These are phyloP conservation scores for Gonium pectorale DNA, from an alignment of 139 green algal species.

Conservation along the genomic window DNA sequence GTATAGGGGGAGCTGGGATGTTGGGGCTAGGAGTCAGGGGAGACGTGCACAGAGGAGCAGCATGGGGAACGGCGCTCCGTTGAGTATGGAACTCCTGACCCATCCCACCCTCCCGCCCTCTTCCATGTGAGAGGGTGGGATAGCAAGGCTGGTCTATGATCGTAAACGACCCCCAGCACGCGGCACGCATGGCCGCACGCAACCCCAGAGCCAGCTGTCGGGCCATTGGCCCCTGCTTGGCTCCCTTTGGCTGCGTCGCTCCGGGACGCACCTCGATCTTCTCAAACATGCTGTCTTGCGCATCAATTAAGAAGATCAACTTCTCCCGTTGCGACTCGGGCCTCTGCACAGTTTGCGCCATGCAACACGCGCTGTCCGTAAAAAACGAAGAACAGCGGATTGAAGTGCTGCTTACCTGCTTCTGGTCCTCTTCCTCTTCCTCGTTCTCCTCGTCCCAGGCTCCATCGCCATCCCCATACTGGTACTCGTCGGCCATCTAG, in stretches of 20 bases:
- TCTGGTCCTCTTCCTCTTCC: slow-evolving; percentile 15
- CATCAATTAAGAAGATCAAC: slow-evolving; percentile 29
- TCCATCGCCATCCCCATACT: background rate
- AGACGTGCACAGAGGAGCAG: no score
- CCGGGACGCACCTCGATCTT: slow-evolving; percentile 3
- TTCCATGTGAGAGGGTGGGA: no score
- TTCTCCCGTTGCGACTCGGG: slow-evolving; percentile 1
- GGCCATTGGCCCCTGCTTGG: no score
- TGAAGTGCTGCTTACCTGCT: background rate
- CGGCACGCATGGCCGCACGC: no score
- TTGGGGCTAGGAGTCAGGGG: no score
- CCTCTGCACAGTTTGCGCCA: background rate
- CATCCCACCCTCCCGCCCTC: no score
- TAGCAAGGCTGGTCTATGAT: no score
- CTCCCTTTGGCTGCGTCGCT: background rate
- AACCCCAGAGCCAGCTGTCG: no score
- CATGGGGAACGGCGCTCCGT: no score
- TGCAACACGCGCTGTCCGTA: background rate
- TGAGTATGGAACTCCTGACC: no score
- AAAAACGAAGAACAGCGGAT: background rate
- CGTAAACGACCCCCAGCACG: no score
- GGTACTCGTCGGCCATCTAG: background rate
- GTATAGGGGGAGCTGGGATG: no score
- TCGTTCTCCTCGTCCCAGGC: slow-evolving; percentile 18
- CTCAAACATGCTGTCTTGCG: slow-evolving; percentile 21